Base-by-base conservation (phyloP, 805 yeast genomes). In the Myxozyma monticola region DNA sequence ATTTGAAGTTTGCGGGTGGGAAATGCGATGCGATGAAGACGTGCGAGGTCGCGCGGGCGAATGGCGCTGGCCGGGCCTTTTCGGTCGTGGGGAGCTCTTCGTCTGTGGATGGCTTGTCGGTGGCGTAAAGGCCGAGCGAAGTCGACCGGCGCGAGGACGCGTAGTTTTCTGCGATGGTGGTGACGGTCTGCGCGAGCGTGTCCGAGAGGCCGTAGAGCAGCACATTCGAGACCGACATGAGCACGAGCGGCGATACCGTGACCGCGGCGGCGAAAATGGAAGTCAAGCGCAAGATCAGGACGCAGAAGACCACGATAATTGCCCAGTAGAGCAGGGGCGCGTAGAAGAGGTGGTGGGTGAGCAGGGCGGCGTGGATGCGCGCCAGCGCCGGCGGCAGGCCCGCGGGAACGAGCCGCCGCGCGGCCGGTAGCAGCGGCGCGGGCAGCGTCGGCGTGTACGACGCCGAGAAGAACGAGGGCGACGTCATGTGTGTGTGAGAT, bases 151-250 rank as follows among this genome's bases (percentile, higher is more conserved):
- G 44, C 17, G 54, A 46, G 30, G 38, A 42, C n/a, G 43, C 52
- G 40, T 51, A 42, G 42, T 66, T 62, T 20, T 64, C 62, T 6
- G 61, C 50, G 45, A 71, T 65, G 29, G 75, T 68, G 3, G 78
- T 62, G 3, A 88, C 72, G 2, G 85, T 76, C 67, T 91, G 98
- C 0, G 98, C 98, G 55, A 90, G 65, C 0, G 90, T 80, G 65
- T 91, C 98, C 0, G 97, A 89, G n/a, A 88, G 81, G 0, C 96
- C 96, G 65, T 82, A 87, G 4, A 91, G 71, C 3, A 90, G 81
- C 25, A 86, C 69, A 63, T 91, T 91, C 1, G 96, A 84, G 21
- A 83, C 78, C 51, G 88, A 78, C 31, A 89, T 86, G 14, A 96
- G 88, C n/a, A 84, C 65, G 26, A 88, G 68, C 1, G 93, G 82